Evolutionary conservation across 768 basidiomycete genomes (phyloP).

Genomic region (Mycena latifolia): DNA sequence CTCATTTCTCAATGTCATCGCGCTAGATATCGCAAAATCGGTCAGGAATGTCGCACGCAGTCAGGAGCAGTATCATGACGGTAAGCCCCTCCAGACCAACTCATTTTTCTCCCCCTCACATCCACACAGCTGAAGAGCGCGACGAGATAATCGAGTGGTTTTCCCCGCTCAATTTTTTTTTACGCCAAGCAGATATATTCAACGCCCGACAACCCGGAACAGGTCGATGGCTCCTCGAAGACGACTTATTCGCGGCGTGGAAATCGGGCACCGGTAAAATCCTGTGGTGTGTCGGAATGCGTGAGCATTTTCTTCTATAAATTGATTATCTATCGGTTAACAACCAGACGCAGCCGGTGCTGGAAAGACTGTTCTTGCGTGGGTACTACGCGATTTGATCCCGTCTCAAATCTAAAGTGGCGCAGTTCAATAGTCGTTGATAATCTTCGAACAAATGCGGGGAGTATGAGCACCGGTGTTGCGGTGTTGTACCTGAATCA

Average conservation of each 20-base stretch:
- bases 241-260: slow-evolving; percentile 4
- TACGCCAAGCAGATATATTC: no score
- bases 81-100: no score
- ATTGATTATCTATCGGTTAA: no score
- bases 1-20: not conserved
- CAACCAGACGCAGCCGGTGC: slow-evolving; percentile 14
- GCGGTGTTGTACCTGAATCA: slow-evolving; percentile 14
- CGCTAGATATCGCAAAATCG: not conserved
- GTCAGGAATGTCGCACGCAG: no score
- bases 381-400: not conserved
- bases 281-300: slow-evolving; percentile 12
- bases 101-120: no score
- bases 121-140: not conserved
- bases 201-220: no score
- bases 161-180: no score
- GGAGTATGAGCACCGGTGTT: slow-evolving; percentile 2
- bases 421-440: slow-evolving; percentile 16
- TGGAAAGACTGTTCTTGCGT: slow-evolving; percentile 21
- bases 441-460: slow-evolving; percentile 6
- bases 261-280: not conserved
- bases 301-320: not conserved
- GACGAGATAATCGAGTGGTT: slow-evolving; percentile 9
- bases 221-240: slow-evolving; percentile 15
- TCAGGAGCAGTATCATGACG: not conserved
- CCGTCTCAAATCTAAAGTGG: not conserved